Base-by-base conservation (phyloP, 371 early-diverging fungal genomes). In the Nematocida sp. region DNA sequence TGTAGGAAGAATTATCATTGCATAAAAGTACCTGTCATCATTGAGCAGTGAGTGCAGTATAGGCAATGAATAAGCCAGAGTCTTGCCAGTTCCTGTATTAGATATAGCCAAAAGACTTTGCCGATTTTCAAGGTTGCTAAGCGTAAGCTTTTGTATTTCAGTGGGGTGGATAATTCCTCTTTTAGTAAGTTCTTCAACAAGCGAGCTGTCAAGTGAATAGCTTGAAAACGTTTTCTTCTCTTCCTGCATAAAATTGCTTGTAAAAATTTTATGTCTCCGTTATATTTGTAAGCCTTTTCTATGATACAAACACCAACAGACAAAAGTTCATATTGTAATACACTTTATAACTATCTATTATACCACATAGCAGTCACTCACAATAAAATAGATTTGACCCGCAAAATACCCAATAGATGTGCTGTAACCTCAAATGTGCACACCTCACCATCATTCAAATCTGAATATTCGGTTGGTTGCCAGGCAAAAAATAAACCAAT, bases 81-180 rank as follows among this genome's bases (percentile, higher is more conserved):
- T 96, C 85, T 97, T 97, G 62, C 97, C 99, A 47, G 94, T 93
- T 84, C 98, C 97, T 0, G 97, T 98, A 52, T 95, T 90, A 4
- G 97, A 96, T 93, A 96, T 94, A 73, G 92, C 97, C 1, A 97
- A 93, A 0, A 97, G 91, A 88, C 96, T 97, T 20, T 91, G 87
- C 27, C 94, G 93, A 33, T 94, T 92, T 89, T 95, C 88, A 55
- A 95, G 57, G 13, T 94, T 91, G 18, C 94, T 94, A 72, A 97
- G 94, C 7, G 93, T 91, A 70, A 94, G 90, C 54, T 94, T 93
- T 89, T 99, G 99, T 46, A 99, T 94, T n/a, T 54, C 52, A 13
- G 87, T 86, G 20, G 82, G 76, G 42, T 9, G 27, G 9, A n/a
- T 46, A 20, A 87, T 60, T 18, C 89, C 46, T 87, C 82, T 61